Conservation (phyloP, 805 yeast genomes). For the Jamesozyma hellenica region DNA sequence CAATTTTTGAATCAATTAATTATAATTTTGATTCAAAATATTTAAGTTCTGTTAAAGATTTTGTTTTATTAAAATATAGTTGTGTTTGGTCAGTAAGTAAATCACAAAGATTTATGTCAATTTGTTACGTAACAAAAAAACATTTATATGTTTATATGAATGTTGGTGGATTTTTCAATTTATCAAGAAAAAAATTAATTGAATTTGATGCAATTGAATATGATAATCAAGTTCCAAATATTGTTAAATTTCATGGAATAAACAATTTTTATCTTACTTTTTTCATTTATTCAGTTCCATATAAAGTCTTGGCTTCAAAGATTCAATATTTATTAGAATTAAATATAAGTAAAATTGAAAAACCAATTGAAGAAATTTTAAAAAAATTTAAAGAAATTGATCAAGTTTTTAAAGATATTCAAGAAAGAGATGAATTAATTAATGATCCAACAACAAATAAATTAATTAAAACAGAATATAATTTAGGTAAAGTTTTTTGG, state of each 20-base stretch:
- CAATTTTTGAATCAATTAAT: conserved; percentile 51
- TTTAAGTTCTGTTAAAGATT: conserved; percentile 38
- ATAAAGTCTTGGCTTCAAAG: conserved; percentile 43
- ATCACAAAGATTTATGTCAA: conserved; percentile 60
- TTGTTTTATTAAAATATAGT: conserved; percentile 49
- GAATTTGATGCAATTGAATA: conserved; percentile 45
- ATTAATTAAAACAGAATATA: conserved; percentile 5
- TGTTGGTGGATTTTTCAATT: conserved; percentile 61
- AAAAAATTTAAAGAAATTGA: conserved; percentile 19
- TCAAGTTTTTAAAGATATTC: conserved; percentile 9
- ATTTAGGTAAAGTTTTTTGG: conserved; percentile 9
- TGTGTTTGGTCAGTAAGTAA: conserved; percentile 62
- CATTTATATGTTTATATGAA: conserved; percentile 54
- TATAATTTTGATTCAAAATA: conserved; percentile 2
- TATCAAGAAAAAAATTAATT: conserved; percentile 38
- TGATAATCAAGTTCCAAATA: conserved; percentile 4
- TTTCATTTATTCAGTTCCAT: conserved; percentile 49
- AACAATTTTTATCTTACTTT: conserved; percentile 32
- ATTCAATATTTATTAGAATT: conserved; percentile 49
- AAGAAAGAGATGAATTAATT: conserved; percentile 4
- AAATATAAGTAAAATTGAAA: conserved; percentile 24
- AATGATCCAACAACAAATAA: conserved; percentile 4
- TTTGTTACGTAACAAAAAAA: conserved; percentile 50
- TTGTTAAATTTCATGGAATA: conserved; percentile 3
- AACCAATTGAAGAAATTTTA: conserved; percentile 24